Evolutionary conservation across 352 stramenopile genomes (phyloP).

Genomic region (Globisporangium yorkense): DNA sequence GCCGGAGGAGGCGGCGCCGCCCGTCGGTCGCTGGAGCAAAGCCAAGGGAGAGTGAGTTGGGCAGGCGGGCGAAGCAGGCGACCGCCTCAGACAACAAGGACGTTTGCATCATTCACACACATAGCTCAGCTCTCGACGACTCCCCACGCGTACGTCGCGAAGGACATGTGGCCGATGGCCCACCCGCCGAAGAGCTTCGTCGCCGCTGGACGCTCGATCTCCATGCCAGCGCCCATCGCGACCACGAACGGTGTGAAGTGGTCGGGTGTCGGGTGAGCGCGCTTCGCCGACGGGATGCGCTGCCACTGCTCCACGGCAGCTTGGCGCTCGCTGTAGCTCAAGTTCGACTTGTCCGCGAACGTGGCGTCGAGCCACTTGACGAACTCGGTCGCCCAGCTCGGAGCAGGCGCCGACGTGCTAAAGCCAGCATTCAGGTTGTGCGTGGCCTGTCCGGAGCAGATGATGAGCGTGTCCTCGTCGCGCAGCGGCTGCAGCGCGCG

Average conservation of each 20-base stretch:
- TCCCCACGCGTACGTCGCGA: constrained; percentile 31
- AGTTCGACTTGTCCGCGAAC: neutral
- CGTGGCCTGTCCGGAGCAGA: constrained; percentile 57
- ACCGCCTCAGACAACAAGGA: neutral
- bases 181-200: constrained; percentile 33
- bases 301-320: constrained; percentile 24
- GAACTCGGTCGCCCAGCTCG: constrained; percentile 26
- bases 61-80: neutral
- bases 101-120: neutral
- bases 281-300: constrained; percentile 20
- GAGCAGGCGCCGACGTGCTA: constrained; percentile 8
- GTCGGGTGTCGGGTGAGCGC: constrained; percentile 41
- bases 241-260: constrained; percentile 53
- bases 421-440: constrained; percentile 29
- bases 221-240: constrained; percentile 40
- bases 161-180: constrained; percentile 38
- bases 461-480: constrained; percentile 58
- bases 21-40: constrained; percentile 54
- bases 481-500: constrained; percentile 21
- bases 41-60: constrained; percentile 26
- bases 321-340: constrained; percentile 13
- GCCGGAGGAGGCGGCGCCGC: constrained; percentile 36
- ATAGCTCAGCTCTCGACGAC: neutral
- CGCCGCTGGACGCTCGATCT: constrained; percentile 26
- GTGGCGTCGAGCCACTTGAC: constrained; percentile 30